Base-by-base conservation (phyloP, 2,329 filamentous ascomycete species). In the Fusarium vanettenii region DNA sequence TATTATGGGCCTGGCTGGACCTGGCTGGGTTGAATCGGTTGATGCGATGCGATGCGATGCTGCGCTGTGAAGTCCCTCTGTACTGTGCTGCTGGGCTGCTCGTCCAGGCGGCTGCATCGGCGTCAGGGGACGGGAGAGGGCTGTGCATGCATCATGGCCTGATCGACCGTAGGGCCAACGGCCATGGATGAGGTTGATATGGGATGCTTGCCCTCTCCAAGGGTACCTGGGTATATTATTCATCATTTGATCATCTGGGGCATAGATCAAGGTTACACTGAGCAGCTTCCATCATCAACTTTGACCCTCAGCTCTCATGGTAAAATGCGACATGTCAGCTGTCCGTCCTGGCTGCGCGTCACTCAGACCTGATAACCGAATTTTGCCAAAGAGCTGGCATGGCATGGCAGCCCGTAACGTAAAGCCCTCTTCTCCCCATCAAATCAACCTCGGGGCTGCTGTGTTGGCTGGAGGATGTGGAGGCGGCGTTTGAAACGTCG, bases 401-500 rank as follows among this genome's bases (percentile, higher is more conserved):
- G 37, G 27, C 25, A 52, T 52, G 48, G 27, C 48, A 14, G 25
- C 69, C 25, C 39, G 60, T 60, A 50, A 64, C 39, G 60, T 60
- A 50, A 64, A 55, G 63, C 33, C 29, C 31, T 39, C 22, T 63
- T 39, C 56, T 60, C 60, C 56, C 61, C 48, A 57, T 63, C 63
- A 75, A 62, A 57, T 66, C 63, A 75, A 62, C 33, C 68, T 67
- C 75, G 64, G 50, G 68, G 18, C 22, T 41, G 65, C 43, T 72
- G 72, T 48, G 72, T 59, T 73, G 70, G 75, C 68, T 64, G 56
- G 64, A 52, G 39, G 67, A 76, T 76, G 77, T 77, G 77, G 75
- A 79, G 76, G 76, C 68, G 63, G 60, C 67, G 73, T 74, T 72
- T 66, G 69, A 79, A 79, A 79, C 77, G 73, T 76, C 67, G 67